phyloP scores from a whole-genome alignment of 2,329 filamentous ascomycete genomes.

The Colletotrichum somersetense region DNA sequence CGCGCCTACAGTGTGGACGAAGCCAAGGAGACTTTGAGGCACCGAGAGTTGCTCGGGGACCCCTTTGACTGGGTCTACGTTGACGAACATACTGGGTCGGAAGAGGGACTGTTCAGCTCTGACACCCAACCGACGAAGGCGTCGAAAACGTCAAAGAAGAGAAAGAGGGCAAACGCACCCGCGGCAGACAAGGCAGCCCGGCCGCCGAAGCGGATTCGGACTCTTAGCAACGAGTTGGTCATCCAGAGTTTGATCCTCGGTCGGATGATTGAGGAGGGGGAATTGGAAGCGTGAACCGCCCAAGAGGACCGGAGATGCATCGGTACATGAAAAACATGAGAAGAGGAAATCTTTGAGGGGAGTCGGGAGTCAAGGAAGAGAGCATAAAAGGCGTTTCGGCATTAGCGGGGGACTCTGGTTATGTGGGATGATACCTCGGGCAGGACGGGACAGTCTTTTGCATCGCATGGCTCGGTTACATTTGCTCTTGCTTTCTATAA shows the following conservation, averaged over 20 bases:
- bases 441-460: background rate
- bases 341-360: background rate
- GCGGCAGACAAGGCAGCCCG: conserved; percentile 46
- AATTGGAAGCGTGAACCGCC: conserved; percentile 49
- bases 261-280: conserved; percentile 75
- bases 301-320: background rate
- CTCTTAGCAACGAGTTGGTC: conserved; percentile 87
- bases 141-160: conserved; percentile 58
- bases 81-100: conserved; percentile 72
- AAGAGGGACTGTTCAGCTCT: conserved; percentile 61
- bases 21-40: conserved; percentile 70
- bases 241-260: conserved; percentile 94
- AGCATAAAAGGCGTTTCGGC: conserved; percentile 2
- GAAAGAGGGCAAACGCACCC: conserved; percentile 48
- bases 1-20: conserved; percentile 75
- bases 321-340: too few species aligned
- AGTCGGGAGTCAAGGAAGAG: background rate
- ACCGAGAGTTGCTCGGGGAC: conserved; percentile 60
- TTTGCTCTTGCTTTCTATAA: background rate
- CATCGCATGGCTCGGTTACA: background rate
- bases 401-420: background rate
- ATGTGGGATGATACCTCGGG: conserved; percentile 12
- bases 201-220: conserved; percentile 66
- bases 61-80: conserved; percentile 85
- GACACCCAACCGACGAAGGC: conserved; percentile 43